These are phyloP conservation scores for Dichotomocladium elegans DNA, from an alignment of 371 early-diverging fungal genomes.

Conservation along the genomic window DNA sequence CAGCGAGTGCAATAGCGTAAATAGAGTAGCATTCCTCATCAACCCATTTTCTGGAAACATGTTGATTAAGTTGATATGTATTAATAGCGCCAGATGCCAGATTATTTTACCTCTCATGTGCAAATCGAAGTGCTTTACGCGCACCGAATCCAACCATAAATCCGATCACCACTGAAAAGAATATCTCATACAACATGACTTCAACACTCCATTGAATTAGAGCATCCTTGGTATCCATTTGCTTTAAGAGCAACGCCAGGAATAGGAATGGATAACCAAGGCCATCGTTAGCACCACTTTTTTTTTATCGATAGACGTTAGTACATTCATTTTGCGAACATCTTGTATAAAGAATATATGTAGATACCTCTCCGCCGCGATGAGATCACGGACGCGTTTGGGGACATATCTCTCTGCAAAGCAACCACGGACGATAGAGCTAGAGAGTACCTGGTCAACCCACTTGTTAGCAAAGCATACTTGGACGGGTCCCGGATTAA, in stretches of 20 bases:
- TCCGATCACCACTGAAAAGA: constrained; percentile 72
- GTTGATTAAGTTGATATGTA: neutral
- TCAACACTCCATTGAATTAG: constrained; percentile 67
- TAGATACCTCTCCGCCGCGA: constrained; percentile 74
- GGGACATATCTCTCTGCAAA: constrained; percentile 93
- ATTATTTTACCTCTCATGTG: constrained; percentile 49
- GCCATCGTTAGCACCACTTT: constrained; percentile 76
- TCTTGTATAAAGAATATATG: neutral
- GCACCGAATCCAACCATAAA: constrained; percentile 68
- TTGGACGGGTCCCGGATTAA: too few species aligned
- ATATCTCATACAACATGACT: constrained; percentile 73
- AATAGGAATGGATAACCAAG: constrained; percentile 86
- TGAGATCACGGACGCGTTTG: constrained; percentile 68
- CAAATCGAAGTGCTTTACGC: constrained; percentile 63
- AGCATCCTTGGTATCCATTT: constrained; percentile 50
- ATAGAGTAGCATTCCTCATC: constrained; percentile 88
- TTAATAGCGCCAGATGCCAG: neutral
- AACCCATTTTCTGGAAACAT: constrained; percentile 52
- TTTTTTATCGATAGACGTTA: too few species aligned
- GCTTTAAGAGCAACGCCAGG: constrained; percentile 67
- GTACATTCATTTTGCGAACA: too few species aligned
- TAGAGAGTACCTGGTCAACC: constrained; percentile 71
- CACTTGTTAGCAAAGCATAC: too few species aligned
- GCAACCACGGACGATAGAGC: constrained; percentile 89
- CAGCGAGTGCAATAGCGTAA: constrained; percentile 81